Percentiles rank a stretch among this genome's conserved stretches.
These are phyloP conservation scores for Podosphaera aphanis DNA, from an alignment of 2,329 filamentous ascomycete genomes.

Conservation along the genomic window DNA sequence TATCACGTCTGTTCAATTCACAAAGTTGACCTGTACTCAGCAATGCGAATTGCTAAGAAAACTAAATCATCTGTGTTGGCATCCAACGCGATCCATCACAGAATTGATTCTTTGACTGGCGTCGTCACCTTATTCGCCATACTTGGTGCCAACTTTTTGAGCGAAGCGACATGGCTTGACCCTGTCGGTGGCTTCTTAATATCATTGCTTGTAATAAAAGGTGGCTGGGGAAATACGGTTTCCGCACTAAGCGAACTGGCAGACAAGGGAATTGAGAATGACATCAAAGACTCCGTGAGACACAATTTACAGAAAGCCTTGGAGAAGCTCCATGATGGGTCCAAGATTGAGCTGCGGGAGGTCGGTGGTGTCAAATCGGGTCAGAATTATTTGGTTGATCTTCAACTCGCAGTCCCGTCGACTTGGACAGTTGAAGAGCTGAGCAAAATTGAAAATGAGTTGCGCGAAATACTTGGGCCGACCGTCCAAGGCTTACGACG, in stretches of 20 bases:
- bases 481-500: conserved; percentile 67
- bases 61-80: conserved; percentile 89
- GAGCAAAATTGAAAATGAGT: conserved; percentile 43
- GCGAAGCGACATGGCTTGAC: conserved; percentile 77
- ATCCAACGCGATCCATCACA: conserved; percentile 89
- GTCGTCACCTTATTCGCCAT: conserved; percentile 82
- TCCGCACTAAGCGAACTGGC: conserved; percentile 68
- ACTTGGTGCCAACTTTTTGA: conserved; percentile 65
- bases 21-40: conserved; percentile 20
- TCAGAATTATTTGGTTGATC: conserved; percentile 82
- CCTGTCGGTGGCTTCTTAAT: conserved; percentile 84
- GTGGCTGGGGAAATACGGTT: conserved; percentile 67
- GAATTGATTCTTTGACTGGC: conserved; percentile 83
- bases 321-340: conserved; percentile 25
- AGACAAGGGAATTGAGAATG: conserved; percentile 71
- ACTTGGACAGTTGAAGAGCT: conserved; percentile 53
- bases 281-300: conserved; percentile 50
- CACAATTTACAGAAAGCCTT: conserved; percentile 40
- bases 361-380: conserved; percentile 85
- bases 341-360: conserved; percentile 46
- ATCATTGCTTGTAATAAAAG: conserved; percentile 77
- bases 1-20: not conserved
- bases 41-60: conserved; percentile 85
- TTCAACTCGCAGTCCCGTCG: conserved; percentile 62
- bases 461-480: conserved; percentile 48